Base-by-base conservation (phyloP, 805 yeast genomes). In the Spathaspora arborariae region DNA sequence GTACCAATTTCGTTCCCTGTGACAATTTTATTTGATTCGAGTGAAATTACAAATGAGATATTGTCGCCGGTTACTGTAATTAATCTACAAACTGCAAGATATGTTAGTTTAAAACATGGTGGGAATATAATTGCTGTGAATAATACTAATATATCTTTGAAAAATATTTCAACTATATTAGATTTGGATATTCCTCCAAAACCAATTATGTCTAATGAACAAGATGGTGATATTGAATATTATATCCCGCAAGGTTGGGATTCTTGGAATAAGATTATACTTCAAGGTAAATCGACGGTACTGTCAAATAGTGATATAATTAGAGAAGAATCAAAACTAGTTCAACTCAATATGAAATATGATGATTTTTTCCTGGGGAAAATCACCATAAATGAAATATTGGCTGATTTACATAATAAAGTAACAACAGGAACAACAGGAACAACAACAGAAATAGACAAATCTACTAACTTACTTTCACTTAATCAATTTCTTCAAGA, bases 161-260 rank as follows among this genome's bases (percentile, higher is more conserved):
- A 2, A 43, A 44, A 10, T 18, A 38, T 27, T 19, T 39, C n/a
- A 15, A 26, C 50, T 9, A 40, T 48, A 20, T 21, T 13, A 21
- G 51, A 50, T 5, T 19, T 15, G 11, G 49, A 45, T 4, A n/a
- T 33, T 18, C 16, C 47, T 6, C 53, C 64, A 5, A 43, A 50
- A 16, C 53, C 60, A 2, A 54, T 58, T 16, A 50, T 54, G 13
- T 53, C 53, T 9, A 49, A 45, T 3, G 43, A n/a, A n/a, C n/a
- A n/a, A n/a, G n/a, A 44, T 6, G 39, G 47, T 6, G 16, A 35
- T 3, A 30, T 56, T 6, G 55, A 63, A 22, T 54, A 70, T 24
- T 51, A 61, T 18, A 67, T 82, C 2, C 83, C 84, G 0, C 46
- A 49, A 5, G 81, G 78, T 0, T 66, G 74, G 65, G 89, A 84